phyloP scores from a whole-genome alignment of 2,329 filamentous ascomycete species.

The Aureobasidium zeae region DNA sequence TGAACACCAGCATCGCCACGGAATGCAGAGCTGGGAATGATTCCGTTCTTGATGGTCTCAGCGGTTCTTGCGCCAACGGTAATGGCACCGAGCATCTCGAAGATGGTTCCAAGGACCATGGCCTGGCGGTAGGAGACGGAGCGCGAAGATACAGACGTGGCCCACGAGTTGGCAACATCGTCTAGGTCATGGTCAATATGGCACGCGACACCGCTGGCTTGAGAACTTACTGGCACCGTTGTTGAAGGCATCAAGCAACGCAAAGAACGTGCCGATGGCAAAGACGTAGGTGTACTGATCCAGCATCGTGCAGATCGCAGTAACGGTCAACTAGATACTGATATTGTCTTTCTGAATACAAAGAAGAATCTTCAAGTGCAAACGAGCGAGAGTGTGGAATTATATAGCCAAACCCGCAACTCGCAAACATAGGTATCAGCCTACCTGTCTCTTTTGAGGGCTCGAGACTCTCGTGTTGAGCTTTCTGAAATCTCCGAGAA shows the following conservation, averaged over 20 bases:
- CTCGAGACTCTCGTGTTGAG: too few species aligned
- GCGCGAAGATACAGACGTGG: constrained; percentile 42
- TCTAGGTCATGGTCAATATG: background rate
- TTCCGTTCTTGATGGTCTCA: constrained; percentile 35
- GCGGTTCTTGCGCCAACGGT: constrained; percentile 46
- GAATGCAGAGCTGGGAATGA: constrained; percentile 45
- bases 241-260: constrained; percentile 58
- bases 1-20: constrained; percentile 36
- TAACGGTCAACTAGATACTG: background rate
- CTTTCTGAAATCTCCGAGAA: too few species aligned
- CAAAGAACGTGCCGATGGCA: constrained; percentile 55
- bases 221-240: constrained; percentile 40
- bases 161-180: constrained; percentile 48
- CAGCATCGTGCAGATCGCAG: too few species aligned
- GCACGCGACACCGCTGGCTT: background rate
- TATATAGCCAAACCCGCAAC: too few species aligned
- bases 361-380: too few species aligned
- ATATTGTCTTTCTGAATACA: background rate
- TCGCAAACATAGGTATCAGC: too few species aligned
- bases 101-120: constrained; percentile 40
- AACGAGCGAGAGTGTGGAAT: too few species aligned
- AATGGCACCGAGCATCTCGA: constrained; percentile 45
- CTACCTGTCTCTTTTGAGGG: too few species aligned
- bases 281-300: constrained; percentile 57
- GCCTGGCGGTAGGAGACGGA: constrained; percentile 45